Conservation (phyloP, 768 basidiomycete genomes). For the Termitomyces sp. region DNA sequence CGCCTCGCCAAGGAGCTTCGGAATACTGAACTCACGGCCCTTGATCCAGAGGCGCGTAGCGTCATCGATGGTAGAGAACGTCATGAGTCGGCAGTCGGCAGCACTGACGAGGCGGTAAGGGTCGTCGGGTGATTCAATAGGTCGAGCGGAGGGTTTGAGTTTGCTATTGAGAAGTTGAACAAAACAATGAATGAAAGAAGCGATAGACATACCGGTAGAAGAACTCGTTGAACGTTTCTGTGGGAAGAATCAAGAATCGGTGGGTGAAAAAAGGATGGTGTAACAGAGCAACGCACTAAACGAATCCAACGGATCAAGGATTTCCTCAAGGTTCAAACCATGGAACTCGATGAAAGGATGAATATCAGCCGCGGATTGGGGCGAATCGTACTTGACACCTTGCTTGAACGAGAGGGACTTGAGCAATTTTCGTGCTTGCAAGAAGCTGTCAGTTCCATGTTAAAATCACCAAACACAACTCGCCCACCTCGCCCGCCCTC, state of each 20-base stretch:
- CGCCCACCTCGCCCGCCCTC: constrained; percentile 77
- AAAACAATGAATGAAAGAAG: no score
- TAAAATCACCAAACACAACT: neutral
- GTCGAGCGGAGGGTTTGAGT: constrained; percentile 79
- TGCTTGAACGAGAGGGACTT: constrained; percentile 92
- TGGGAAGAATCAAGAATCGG: neutral
- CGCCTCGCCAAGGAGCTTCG: constrained; percentile 69
- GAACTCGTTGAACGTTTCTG: constrained; percentile 91
- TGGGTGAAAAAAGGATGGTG: neutral
- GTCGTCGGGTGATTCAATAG: constrained; percentile 66
- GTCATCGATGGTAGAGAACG: constrained; percentile 79
- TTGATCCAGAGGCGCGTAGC: constrained; percentile 96
- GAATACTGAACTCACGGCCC: constrained; percentile 87
- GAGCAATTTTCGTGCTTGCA: constrained; percentile 71
- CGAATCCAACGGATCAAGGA: constrained; percentile 73
- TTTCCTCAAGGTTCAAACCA: constrained; percentile 75
- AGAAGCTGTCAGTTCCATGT: neutral
- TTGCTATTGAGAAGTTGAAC: constrained; percentile 43
- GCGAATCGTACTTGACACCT: constrained; percentile 87
- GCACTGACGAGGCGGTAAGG: constrained; percentile 75
- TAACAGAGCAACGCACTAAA: constrained; percentile 54
- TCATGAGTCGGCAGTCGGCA: constrained; percentile 97
- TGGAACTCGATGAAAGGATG: constrained; percentile 88
- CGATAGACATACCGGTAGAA: constrained; percentile 57
- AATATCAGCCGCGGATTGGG: constrained; percentile 81